phyloP scores from a whole-genome alignment of 305 asterid genomes.

The Fraxinus floribunda region DNA sequence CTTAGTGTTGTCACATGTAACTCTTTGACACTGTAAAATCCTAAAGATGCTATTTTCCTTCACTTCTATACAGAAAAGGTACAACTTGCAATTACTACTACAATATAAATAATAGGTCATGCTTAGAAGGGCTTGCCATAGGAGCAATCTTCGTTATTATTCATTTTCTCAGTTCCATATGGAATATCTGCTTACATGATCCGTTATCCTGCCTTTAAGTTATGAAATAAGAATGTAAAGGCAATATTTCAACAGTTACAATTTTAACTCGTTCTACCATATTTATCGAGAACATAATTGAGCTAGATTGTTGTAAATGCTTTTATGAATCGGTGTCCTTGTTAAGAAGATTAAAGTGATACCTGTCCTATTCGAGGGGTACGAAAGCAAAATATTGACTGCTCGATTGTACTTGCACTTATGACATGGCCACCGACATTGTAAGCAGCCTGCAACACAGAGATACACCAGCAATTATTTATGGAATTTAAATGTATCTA shows the following conservation, averaged over 20 bases:
- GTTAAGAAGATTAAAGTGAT: conserved; percentile 1
- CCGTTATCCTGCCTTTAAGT: neutral
- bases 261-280: neutral
- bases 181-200: neutral
- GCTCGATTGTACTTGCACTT: conserved; percentile 55
- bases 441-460: conserved; percentile 61
- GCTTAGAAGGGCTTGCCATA: neutral
- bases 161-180: neutral
- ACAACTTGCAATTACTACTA: neutral
- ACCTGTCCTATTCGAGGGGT: conserved; percentile 59
- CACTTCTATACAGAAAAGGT: neutral
- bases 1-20: neutral
- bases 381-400: conserved; percentile 50
- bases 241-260: neutral
- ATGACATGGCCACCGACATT: conserved; percentile 51
- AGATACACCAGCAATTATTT: neutral
- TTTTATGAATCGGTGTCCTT: neutral
- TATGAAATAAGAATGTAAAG: neutral
- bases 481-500: neutral
- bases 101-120: neutral
- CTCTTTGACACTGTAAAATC: neutral
- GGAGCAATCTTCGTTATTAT: neutral
- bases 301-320: neutral
- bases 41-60: neutral
- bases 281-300: neutral